phyloP scores from a whole-genome alignment of 2,329 filamentous ascomycete species.

The Penicillium fuscoglaucum region DNA sequence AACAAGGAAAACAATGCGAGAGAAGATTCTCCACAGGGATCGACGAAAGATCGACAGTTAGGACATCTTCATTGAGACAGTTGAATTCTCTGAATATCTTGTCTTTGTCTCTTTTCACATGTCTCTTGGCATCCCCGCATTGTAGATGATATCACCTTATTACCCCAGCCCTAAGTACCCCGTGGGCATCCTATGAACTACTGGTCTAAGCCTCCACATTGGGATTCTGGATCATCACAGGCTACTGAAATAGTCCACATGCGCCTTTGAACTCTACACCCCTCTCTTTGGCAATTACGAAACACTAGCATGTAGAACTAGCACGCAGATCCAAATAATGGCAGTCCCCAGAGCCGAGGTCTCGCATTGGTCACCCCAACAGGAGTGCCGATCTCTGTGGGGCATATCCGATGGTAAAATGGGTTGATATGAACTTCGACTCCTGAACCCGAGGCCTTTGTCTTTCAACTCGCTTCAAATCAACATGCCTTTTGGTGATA shows the following conservation, averaged over 20 bases:
- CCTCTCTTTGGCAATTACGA: background rate
- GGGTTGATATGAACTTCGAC: background rate
- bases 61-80: background rate
- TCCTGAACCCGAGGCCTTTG: background rate
- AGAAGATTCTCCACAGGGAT: background rate
- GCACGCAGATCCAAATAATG: background rate
- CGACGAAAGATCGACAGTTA: background rate
- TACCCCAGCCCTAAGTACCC: background rate
- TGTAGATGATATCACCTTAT: background rate
- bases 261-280: background rate
- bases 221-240: background rate
- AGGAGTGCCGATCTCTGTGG: conserved; percentile 8
- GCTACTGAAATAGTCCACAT: background rate
- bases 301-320: no score
- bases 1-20: conserved; percentile 14
- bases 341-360: conserved; percentile 3
- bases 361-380: conserved; percentile 4
- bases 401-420: background rate
- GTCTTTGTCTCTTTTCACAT: conserved; percentile 5
- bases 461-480: background rate
- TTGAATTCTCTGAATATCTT: background rate
- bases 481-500: background rate
- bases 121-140: conserved; percentile 2
- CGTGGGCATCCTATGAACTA: background rate
- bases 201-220: background rate